Evolutionary conservation across 2,329 filamentous ascomycete species (phyloP), one percentile per base, ranked within the genome.

Genomic region (Blastomyces parvus): DNA sequence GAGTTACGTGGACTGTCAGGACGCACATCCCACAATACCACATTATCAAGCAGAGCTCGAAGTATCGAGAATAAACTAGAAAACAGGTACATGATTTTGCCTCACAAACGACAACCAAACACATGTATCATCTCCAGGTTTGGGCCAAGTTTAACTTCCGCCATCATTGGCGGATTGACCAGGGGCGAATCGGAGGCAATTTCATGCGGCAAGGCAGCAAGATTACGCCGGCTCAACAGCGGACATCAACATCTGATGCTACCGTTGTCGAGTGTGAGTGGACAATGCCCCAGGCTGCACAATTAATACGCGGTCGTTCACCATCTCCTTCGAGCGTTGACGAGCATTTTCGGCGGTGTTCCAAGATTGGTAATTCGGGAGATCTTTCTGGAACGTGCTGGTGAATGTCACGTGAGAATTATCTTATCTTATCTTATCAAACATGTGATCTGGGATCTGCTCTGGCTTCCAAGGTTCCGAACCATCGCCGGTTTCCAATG

Each of bases 381-480:
- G 40, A n/a, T 30, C 38, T 46, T 59, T 46, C 57, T 33, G 17
- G 57, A 59, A 59, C 33, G 9, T 9, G 33, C 55, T 57, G 33
- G 57, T 9, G 27, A 7, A 38, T 5, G 2, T 40, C 38, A 46
- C 57, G 57, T 59, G 56, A 44, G 13, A 14, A 25, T 2, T n/a
- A 25, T 40, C 56, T 58, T 7, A 46, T 59, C 38, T 59, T 30
- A 59, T 59, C 57, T 59, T 27, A 59, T 42, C 56, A n/a, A n/a
- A 2, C 56, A 59, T 59, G 56, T 59, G 56, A 59, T 44, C 27
- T 59, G 25, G 19, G 22, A 30, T 33, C 3, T 27, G n/a, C 17
- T 38, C 8, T 14, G 13, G 33, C 33, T 57, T 40, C 38, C 38
- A 2, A 42, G 33, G 19, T 57, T 40, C 38, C 38, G 13, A 42